These are phyloP conservation scores for Mycena indigotica DNA, from an alignment of 768 basidiomycete genomes.

Conservation along the genomic window DNA sequence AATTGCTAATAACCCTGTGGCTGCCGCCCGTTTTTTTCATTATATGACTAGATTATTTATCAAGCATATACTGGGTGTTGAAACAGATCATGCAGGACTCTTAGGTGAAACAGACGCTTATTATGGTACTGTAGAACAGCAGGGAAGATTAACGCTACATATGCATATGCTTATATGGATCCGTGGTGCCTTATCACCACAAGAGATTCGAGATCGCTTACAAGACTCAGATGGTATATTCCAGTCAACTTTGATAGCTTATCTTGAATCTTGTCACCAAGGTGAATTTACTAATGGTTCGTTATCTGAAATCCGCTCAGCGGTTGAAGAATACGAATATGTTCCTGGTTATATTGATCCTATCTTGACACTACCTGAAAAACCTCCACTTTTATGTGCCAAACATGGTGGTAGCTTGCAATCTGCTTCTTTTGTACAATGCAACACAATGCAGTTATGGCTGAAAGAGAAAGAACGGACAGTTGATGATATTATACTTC, in stretches of 20 bases:
- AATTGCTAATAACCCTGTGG: constrained; percentile 30
- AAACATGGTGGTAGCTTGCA: no score
- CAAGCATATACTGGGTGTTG: constrained; percentile 27
- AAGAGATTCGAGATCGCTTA: constrained; percentile 35
- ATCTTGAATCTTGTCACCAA: constrained; percentile 32
- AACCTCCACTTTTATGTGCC: no score
- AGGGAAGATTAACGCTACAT: constrained; percentile 40
- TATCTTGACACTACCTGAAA: no score
- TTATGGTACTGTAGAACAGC: constrained; percentile 38
- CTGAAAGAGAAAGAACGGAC: no score
- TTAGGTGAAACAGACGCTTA: constrained; percentile 33
- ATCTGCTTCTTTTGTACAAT: no score
- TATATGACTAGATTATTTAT: constrained; percentile 33
- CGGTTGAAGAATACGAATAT: no score
- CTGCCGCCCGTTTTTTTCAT: constrained; percentile 37
- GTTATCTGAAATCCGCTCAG: no score
- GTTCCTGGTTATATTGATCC: no score
- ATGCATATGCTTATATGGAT: constrained; percentile 42
- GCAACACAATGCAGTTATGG: no score
- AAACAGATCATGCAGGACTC: constrained; percentile 18
- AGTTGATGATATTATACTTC: no score
- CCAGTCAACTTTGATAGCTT: constrained; percentile 26
- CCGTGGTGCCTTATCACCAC: constrained; percentile 27
- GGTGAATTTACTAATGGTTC: constrained; percentile 41
- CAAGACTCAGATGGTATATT: constrained; percentile 28